phyloP scores from a whole-genome alignment of 805 yeast genomes.

The Myxozyma melibiosi region DNA sequence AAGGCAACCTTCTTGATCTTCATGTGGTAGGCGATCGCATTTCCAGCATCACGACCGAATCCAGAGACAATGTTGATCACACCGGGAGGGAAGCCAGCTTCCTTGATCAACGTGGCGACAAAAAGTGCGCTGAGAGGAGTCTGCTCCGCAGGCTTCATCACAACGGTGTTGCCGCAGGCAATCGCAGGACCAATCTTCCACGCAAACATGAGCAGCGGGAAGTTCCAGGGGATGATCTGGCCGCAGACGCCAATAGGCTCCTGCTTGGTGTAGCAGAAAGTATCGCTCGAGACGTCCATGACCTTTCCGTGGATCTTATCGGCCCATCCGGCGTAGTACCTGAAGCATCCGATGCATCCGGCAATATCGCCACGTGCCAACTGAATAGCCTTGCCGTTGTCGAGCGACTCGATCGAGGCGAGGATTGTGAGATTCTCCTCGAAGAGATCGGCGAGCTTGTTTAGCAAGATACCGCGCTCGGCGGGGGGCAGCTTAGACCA shows the following conservation, averaged over 20 bases:
- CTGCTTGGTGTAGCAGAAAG: conserved; percentile 76
- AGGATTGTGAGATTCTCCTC: conserved; percentile 71
- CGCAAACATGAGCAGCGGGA: conserved; percentile 89
- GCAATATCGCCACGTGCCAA: conserved; percentile 68
- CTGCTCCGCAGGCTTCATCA: conserved; percentile 87
- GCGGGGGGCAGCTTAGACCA: conserved; percentile 77
- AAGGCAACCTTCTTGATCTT: conserved; percentile 87
- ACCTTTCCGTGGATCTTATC: conserved; percentile 80
- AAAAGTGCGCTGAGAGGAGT: conserved; percentile 88
- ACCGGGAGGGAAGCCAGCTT: conserved; percentile 92
- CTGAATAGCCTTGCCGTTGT: conserved; percentile 81
- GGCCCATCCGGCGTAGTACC: conserved; percentile 89
- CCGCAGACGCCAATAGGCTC: conserved; percentile 96
- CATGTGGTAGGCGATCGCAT: conserved; percentile 74
- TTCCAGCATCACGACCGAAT: conserved; percentile 82
- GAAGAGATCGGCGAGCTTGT: conserved; percentile 74
- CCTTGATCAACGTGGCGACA: conserved; percentile 65
- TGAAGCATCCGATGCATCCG: conserved; percentile 65
- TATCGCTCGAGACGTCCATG: conserved; percentile 71
- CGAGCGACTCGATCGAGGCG: conserved; percentile 81
- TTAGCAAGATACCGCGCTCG: conserved; percentile 62
- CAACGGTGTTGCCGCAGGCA: conserved; percentile 87
- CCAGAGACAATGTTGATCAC: conserved; percentile 87
- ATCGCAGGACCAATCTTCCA: conserved; percentile 95
- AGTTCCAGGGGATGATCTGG: conserved; percentile 96